Base-by-base conservation (phyloP, 495 filamentous ascomycete species). In the Penicillium cataractarum region DNA sequence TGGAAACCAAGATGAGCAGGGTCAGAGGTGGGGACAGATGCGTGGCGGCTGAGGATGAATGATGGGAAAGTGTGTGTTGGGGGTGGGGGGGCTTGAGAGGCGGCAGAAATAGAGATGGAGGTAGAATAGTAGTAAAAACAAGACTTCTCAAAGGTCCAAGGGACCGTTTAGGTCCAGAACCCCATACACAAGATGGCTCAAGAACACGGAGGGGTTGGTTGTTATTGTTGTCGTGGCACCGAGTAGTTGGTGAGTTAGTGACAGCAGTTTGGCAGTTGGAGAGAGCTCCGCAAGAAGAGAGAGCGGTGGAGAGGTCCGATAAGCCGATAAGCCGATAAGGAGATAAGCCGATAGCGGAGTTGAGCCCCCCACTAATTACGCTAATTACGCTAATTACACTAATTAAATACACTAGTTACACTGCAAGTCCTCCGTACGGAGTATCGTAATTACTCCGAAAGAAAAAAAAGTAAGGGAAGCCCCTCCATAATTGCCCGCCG, bases 341-440 rank as follows among this genome's bases (percentile, higher is more conserved):
- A 29, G 51, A 54, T 54, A 32, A 54, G 29, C 51, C 51, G 51
- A 54, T 54, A 54, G 27, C 51, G 51, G 51, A 33, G 51, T 6
- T 54, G 26, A 5, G 13, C 10, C 24, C 21, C 21, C 21, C 42
- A 48, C 22, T 21, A 19, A 48, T 48, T 19, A 19, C 9, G 10
- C 19, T 19, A 21, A 19, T 10, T 51, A 19, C 46, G n/a, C n/a
- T n/a, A n/a, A n/a, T n/a, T n/a, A n/a, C n/a, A n/a, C n/a, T n/a
- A n/a, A n/a, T n/a, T n/a, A n/a, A n/a, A n/a, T n/a, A n/a, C n/a
- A n/a, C n/a, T n/a, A n/a, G n/a, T n/a, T n/a, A n/a, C n/a, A n/a
- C n/a, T n/a, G n/a, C n/a, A n/a, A n/a, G n/a, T n/a, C 9, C 49
- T 17, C 24, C 24, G 13, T 10, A n/a, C n/a, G n/a, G n/a, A n/a